A percentile compares a stretch with the other conserved stretches of the same genome.
phyloP scores from a whole-genome alignment of 805 yeast species.

The Saccharomycopsis microspora region DNA sequence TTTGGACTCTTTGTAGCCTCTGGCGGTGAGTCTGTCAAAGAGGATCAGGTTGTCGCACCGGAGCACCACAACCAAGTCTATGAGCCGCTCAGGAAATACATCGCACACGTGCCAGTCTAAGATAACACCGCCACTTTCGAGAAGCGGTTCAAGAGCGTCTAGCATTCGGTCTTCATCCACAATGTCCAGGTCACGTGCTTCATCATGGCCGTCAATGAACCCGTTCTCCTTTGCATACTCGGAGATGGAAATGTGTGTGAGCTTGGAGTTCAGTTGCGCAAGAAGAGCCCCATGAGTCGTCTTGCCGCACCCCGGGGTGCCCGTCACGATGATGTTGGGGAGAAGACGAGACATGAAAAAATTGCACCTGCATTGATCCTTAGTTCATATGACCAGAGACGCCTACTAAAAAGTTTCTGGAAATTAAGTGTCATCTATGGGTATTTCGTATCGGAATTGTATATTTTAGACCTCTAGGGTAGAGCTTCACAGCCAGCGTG shows the following conservation, averaged over 20 bases:
- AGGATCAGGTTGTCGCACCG: slow-evolving; percentile 63
- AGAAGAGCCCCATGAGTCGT: slow-evolving; percentile 62
- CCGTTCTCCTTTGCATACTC: slow-evolving; percentile 70
- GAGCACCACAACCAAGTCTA: slow-evolving; percentile 85
- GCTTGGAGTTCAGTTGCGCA: slow-evolving; percentile 34
- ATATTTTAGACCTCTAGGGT: too few relatives aligned
- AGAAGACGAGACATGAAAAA: neutral
- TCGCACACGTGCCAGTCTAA: slow-evolving; percentile 98
- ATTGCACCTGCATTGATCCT: neutral
- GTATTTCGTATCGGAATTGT: too few relatives aligned
- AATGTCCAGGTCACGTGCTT: slow-evolving; percentile 70
- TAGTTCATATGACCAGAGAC: too few relatives aligned
- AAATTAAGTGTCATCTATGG: too few relatives aligned
- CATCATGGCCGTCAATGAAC: slow-evolving; percentile 78
- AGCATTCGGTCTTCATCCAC: slow-evolving; percentile 87
- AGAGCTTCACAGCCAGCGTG: too few relatives aligned
- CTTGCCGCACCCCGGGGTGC: slow-evolving; percentile 74
- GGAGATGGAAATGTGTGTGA: slow-evolving; percentile 51
- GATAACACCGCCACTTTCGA: slow-evolving; percentile 78
- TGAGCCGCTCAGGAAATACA: slow-evolving; percentile 82
- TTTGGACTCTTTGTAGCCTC: slow-evolving; percentile 74
- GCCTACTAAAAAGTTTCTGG: too few relatives aligned
- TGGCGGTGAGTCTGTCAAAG: slow-evolving; percentile 60
- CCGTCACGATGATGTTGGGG: slow-evolving; percentile 82
- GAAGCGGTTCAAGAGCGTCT: slow-evolving; percentile 67